Base-by-base conservation (phyloP, 495 filamentous ascomycete species). In the Staphylotrichum tortipilum region DNA sequence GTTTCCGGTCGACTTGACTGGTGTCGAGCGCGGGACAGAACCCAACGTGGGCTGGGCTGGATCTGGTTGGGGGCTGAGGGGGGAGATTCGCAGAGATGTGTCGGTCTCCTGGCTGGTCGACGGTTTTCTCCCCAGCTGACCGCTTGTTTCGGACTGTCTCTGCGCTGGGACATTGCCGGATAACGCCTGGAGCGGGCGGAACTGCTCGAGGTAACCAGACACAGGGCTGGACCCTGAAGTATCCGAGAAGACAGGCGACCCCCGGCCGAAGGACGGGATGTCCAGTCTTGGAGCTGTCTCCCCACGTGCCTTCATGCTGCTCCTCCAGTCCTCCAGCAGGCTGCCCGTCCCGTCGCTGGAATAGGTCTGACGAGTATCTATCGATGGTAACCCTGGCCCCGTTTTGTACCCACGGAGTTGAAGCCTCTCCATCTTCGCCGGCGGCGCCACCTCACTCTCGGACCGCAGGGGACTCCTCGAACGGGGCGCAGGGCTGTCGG, bases 1-100 rank as follows among this genome's bases (percentile, higher is more conserved):
- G n/a, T 60, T 67, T 3, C 58, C 57, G 1, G 47, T 28, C 0
- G 47, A 43, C 17, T 40, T 48, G 1, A 24, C 33, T 1, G 50
- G 40, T n/a, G 28, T 52, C 19, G 45, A 37, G 17, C 45, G 41
- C 29, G 53, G 31, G 15, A 34, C 36, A 12, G 48, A 26, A 21
- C 19, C 41, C 5, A 43, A 40, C 9, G 41, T 49, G 22, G 36
- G 21, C 26, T 31, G 44, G 0, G 12, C 30, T 11, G 44, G 46
- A 7, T 36, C 8, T 22, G 18, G 21, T 14, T n/a, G 18, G 9
- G 30, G 47, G 14, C 38, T n/a, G 47, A 6, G 19, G 35, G 47
- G 30, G 8, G 34, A 14, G 4, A 17, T 3, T 15, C 31, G 33
- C 2, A 1, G 14, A 18, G 23, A 3, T 19, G 3, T 17, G 5